Conservation (phyloP, 148 eudicot genomes). For the Heliosperma pusillum region DNA sequence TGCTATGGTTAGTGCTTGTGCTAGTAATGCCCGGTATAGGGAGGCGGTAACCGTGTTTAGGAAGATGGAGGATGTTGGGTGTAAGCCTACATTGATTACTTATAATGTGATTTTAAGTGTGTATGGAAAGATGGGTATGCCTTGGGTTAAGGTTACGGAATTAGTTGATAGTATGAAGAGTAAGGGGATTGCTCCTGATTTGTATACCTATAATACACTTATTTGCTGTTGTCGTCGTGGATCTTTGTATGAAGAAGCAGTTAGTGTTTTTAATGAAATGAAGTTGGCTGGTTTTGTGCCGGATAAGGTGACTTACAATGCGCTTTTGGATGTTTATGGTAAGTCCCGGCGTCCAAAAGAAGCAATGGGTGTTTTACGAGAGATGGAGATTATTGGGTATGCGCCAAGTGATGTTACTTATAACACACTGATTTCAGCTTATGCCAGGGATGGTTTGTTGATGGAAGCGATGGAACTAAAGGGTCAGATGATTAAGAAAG, state of each 20-base stretch:
- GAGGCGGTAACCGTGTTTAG: slow-evolving; percentile 67
- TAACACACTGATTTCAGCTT: slow-evolving; percentile 81
- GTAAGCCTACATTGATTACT: slow-evolving; percentile 78
- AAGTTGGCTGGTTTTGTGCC: slow-evolving; percentile 62
- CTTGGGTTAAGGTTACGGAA: slow-evolving; percentile 58
- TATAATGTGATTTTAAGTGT: slow-evolving; percentile 77
- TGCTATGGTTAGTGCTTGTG: slow-evolving; percentile 65
- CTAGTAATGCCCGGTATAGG: slow-evolving; percentile 68
- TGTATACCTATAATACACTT: slow-evolving; percentile 80
- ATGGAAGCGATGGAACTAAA: slow-evolving; percentile 74
- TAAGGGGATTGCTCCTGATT: slow-evolving; percentile 67
- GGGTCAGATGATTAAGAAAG: slow-evolving; percentile 64
- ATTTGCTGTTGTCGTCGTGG: slow-evolving; percentile 86
- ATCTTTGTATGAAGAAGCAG: slow-evolving; percentile 73
- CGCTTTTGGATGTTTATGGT: slow-evolving; percentile 87
- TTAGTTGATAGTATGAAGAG: slow-evolving; percentile 62
- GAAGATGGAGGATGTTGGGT: slow-evolving; percentile 84
- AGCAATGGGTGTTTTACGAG: slow-evolving; percentile 70
- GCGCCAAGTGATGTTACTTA: slow-evolving; percentile 71
- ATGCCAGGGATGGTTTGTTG: slow-evolving; percentile 67
- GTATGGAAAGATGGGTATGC: slow-evolving; percentile 88
- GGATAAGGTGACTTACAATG: slow-evolving; percentile 88
- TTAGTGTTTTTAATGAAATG: slow-evolving; percentile 69
- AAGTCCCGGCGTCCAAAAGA: slow-evolving; percentile 70
- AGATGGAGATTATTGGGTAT: slow-evolving; percentile 69